phyloP scores from a whole-genome alignment of 352 stramenopile species.

The Phytopythium oedochilum region DNA sequence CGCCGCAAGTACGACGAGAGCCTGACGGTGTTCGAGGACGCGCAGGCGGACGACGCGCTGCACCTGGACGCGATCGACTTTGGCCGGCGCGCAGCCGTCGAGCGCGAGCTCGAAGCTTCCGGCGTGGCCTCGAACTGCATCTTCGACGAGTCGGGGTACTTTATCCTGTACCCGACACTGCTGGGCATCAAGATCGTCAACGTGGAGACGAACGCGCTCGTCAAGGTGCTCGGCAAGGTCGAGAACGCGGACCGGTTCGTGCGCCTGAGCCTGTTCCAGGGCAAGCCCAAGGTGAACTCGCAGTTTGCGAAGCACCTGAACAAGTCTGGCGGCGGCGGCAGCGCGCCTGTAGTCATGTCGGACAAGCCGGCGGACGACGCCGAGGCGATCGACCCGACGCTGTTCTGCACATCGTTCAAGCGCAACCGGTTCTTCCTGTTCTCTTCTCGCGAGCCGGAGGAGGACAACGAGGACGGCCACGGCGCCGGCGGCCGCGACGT shows the following conservation, averaged over 20 bases:
- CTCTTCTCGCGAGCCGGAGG: slow-evolving; percentile 91
- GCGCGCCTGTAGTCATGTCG: slow-evolving; percentile 52
- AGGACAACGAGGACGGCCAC: slow-evolving; percentile 53
- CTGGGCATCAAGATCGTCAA: slow-evolving; percentile 97
- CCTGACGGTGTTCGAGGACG: slow-evolving; percentile 86
- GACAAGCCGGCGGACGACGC: slow-evolving; percentile 26
- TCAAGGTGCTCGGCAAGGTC: slow-evolving; percentile 90
- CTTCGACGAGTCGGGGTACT: slow-evolving; percentile 96
- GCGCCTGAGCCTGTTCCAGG: slow-evolving; percentile 91
- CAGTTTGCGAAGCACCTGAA: slow-evolving; percentile 91
- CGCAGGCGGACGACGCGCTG: slow-evolving; percentile 61
- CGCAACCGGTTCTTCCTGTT: slow-evolving; percentile 97
- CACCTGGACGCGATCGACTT: slow-evolving; percentile 88
- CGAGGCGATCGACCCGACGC: slow-evolving; percentile 67
- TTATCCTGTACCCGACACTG: slow-evolving; percentile 94
- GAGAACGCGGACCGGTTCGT: slow-evolving; percentile 97
- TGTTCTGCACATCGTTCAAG: slow-evolving; percentile 89
- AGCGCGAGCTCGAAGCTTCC: slow-evolving; percentile 66
- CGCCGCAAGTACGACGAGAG: slow-evolving; percentile 88
- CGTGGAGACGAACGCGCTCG: slow-evolving; percentile 91
- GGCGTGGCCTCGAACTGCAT: slow-evolving; percentile 73
- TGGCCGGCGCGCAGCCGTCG: slow-evolving; percentile 76
- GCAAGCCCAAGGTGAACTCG: slow-evolving; percentile 93
- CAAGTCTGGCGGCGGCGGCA: slow-evolving; percentile 43
- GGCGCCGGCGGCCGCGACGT: slow-evolving; percentile 85